Percentiles rank a stretch among this genome's conserved stretches.
phyloP scores from a whole-genome alignment of 192 early-diverging fungal genomes.

The Backusella psychrophila region DNA sequence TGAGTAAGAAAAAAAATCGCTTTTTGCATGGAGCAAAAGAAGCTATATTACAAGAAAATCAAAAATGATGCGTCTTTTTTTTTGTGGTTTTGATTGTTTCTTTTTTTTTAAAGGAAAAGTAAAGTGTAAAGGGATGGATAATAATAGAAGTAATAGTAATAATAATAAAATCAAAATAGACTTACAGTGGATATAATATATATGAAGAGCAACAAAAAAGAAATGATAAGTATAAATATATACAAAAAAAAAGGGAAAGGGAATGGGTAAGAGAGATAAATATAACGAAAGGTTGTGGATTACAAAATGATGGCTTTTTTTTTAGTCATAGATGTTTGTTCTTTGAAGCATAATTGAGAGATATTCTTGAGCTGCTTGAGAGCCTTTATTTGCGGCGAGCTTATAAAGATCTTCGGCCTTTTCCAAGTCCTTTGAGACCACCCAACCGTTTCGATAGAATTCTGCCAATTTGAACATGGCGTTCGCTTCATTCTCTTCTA shows the following conservation, averaged over 20 bases:
- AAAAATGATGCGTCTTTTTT: too few relatives aligned
- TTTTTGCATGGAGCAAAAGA: neutral
- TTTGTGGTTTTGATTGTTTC: too few relatives aligned
- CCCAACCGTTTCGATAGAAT: conserved; percentile 28
- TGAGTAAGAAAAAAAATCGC: neutral
- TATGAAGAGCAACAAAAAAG: neutral
- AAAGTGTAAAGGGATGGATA: neutral
- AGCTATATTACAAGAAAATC: too few relatives aligned
- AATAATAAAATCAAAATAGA: neutral
- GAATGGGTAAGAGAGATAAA: neutral
- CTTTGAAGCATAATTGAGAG: conserved; percentile 10
- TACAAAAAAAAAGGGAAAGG: neutral
- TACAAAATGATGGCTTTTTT: neutral
- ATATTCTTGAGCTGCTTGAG: conserved; percentile 12
- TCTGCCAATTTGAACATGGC: conserved; percentile 30
- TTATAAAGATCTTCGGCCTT: conserved; percentile 29
- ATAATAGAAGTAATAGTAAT: neutral
- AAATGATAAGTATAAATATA: neutral
- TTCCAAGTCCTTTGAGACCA: conserved; percentile 7
- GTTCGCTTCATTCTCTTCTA: conserved; percentile 27
- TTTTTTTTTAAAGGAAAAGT: too few relatives aligned
- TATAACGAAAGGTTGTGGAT: neutral
- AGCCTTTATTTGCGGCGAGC: conserved; percentile 24
- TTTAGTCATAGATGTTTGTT: neutral
- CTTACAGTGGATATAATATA: neutral